phyloP scores from a whole-genome alignment of 768 basidiomycete genomes.

The Suillus subluteus region DNA sequence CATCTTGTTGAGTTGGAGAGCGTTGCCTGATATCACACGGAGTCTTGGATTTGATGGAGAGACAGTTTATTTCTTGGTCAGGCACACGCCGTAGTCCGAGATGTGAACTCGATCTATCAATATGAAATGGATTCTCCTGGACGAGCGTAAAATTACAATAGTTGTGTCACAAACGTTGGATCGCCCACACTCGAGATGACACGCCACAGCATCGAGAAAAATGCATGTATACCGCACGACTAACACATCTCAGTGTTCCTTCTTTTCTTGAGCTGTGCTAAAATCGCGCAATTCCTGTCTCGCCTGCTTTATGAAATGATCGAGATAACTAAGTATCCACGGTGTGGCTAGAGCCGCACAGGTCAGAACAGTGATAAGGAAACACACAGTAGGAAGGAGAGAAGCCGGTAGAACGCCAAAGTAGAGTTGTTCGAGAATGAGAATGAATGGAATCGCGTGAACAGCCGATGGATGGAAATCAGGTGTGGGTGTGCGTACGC shows the following conservation, averaged over 20 bases:
- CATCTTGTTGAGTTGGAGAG: slow-evolving; percentile 74
- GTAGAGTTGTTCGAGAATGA: slow-evolving; percentile 62
- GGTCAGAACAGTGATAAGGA: slow-evolving; percentile 34
- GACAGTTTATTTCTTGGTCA: slow-evolving; percentile 9
- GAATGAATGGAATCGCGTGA: slow-evolving; percentile 47
- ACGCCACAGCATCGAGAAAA: slow-evolving; percentile 20
- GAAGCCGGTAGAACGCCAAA: slow-evolving; percentile 63
- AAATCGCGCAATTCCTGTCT: slow-evolving; percentile 22
- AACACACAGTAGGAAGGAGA: slow-evolving; percentile 38
- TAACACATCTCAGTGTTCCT: slow-evolving; percentile 26
- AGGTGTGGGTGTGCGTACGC: slow-evolving; percentile 48
- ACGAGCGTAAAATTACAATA: slow-evolving; percentile 7
- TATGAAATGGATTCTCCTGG: slow-evolving; percentile 8
- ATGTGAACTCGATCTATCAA: slow-evolving; percentile 1
- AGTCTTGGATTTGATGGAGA: slow-evolving; percentile 12
- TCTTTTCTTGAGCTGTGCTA: slow-evolving; percentile 12
- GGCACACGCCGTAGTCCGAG: slow-evolving; percentile 9
- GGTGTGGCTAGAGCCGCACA: slow-evolving; percentile 26
- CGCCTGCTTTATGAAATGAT: slow-evolving; percentile 27
- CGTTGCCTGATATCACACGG: slow-evolving; percentile 23
- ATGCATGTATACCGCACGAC: slow-evolving; percentile 27
- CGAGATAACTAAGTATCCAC: slow-evolving; percentile 24
- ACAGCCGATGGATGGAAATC: slow-evolving; percentile 21
- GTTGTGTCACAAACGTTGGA: slow-evolving; percentile 7
- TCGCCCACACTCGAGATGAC: slow-evolving; percentile 5